Conservation (phyloP, 1,139 yeast genomes). For the Nakaseomyces kungkrabaensis region DNA sequence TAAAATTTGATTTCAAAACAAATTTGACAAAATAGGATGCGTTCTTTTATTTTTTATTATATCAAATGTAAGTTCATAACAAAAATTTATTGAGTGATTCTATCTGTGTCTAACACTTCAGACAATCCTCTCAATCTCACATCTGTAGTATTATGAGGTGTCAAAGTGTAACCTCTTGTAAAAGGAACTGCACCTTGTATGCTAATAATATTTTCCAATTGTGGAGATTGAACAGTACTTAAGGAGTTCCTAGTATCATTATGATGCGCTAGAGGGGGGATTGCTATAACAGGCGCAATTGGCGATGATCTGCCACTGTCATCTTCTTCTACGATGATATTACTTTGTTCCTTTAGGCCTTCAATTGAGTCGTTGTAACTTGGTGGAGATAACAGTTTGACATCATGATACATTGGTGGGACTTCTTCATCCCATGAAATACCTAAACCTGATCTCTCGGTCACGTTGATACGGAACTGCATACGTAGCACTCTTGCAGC, state of each 20-base stretch:
- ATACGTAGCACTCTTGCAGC: slow-evolving; percentile 88
- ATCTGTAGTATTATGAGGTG: slow-evolving; percentile 27
- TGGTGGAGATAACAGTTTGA: slow-evolving; percentile 78
- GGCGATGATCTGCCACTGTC: neutral
- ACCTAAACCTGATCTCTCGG: slow-evolving; percentile 91
- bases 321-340: slow-evolving; percentile 6
- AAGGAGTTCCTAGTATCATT: slow-evolving; percentile 11
- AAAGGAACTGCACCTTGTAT: slow-evolving; percentile 27
- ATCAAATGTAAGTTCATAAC: neutral
- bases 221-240: slow-evolving; percentile 21
- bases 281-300: slow-evolving; percentile 1
- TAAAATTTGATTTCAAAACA: neutral
- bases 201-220: slow-evolving; percentile 22
- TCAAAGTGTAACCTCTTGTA: slow-evolving; percentile 16
- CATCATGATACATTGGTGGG: slow-evolving; percentile 90
- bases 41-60: neutral
- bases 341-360: slow-evolving; percentile 3
- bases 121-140: slow-evolving; percentile 17
- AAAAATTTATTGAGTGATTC: slow-evolving; percentile 24
- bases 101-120: slow-evolving; percentile 24
- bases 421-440: slow-evolving; percentile 99
- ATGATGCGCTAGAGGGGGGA: slow-evolving; percentile 17
- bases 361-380: slow-evolving; percentile 28
- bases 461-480: slow-evolving; percentile 75
- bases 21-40: neutral